Base-by-base conservation (phyloP, 805 yeast species). In the Starmera dryadoides region DNA sequence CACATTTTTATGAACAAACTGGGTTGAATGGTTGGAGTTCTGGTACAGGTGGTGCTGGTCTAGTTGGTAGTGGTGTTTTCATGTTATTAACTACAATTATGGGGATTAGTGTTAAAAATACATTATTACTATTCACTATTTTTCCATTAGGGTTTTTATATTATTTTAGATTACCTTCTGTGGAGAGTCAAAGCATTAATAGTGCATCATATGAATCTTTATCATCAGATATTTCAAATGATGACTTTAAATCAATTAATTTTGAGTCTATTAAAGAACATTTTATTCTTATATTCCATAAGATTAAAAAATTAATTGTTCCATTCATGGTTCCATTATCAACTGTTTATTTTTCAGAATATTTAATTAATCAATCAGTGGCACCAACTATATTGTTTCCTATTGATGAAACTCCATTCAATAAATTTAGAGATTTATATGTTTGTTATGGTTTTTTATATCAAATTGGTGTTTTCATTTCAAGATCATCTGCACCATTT, bases 31-130 rank as follows among this genome's bases (percentile, higher is more conserved):
- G 95, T 1, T 91, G 94, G 77, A 84, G 95, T 17, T 75, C 88
- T 7, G 98, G 98, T 1, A 91, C 98, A 0, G 98, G 98, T 3
- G 95, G 87, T 16, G 98, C 98, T 1, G 98, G 98, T 0, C 58
- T 91, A 5, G 71, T 76, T 16, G 98, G 98, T 0, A 77, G 89
- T 37, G 85, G 83, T 38, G 53, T 73, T 12, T 89, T 76, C 53
- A 52, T 91, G 71, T 47, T 82, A 1, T 44, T 86, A 49, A 91
- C 97, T 0, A 81, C 91, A 1, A 63, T 87, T 53, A 35, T 85
- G 18, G 68, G 75, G 1, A 42, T 86, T 2, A 59, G 74, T 6
- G 79, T 85, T 0, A 66, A 66, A 42, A 41, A 66, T 1, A 66
- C 86, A 0, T 64, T 91, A 30, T 54, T 82, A 12, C 18, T 75